These are phyloP conservation scores for Sporisorium reilianum DNA, from an alignment of 1,284 basidiomycete species.

Conservation along the genomic window DNA sequence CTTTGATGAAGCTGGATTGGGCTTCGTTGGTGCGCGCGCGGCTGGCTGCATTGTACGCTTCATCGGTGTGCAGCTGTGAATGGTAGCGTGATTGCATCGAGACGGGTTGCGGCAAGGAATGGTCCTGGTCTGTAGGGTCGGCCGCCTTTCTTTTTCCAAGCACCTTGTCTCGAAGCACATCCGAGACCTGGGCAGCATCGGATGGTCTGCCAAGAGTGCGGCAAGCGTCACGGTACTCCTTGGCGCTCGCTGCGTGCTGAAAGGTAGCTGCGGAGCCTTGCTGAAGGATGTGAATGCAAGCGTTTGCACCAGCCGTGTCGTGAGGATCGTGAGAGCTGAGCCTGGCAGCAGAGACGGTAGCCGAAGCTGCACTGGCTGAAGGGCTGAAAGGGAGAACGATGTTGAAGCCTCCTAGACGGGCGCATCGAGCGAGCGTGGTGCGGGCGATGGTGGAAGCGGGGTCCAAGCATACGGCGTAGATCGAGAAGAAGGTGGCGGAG, in stretches of 20 bases:
- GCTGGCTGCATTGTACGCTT: conserved; percentile 49
- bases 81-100: conserved; percentile 26
- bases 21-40: conserved; percentile 49
- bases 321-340: conserved; percentile 45
- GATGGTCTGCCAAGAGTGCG: conserved; percentile 47
- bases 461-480: conserved; percentile 55
- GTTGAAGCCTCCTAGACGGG: conserved; percentile 56
- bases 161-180: conserved; percentile 26
- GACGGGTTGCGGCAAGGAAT: conserved; percentile 14
- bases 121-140: conserved; percentile 1
- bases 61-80: conserved; percentile 53
- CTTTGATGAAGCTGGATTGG: conserved; percentile 35
- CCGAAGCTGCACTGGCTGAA: conserved; percentile 45
- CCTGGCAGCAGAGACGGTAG: conserved; percentile 28
- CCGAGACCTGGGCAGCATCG: conserved; percentile 54
- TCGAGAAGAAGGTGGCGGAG: conserved; percentile 61
- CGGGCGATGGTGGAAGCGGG: conserved; percentile 46
- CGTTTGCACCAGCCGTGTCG: conserved; percentile 53
- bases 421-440: conserved; percentile 53
- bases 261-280: conserved; percentile 55
- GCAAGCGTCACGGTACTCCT: conserved; percentile 61
- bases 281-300: conserved; percentile 62
- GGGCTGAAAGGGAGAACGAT: conserved; percentile 60
- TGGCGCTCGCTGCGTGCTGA: conserved; percentile 53
- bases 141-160: conserved; percentile 42